A percentile compares a stretch with the other conserved stretches of the same genome.
These are phyloP conservation scores for Auriscalpium orientale DNA, from an alignment of 768 basidiomycete species.

Conservation along the genomic window DNA sequence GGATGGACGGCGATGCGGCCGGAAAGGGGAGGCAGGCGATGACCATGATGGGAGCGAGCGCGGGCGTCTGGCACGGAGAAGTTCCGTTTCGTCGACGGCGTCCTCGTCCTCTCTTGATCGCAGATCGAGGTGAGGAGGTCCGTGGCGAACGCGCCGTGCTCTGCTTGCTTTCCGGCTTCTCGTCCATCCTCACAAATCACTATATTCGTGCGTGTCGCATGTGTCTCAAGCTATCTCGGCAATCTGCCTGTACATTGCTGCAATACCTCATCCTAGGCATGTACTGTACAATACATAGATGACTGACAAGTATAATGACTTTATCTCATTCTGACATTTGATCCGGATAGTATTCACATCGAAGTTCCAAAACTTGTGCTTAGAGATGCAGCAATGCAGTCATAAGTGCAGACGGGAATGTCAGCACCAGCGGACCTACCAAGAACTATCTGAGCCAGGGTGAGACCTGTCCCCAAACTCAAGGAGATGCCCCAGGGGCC, in stretches of 20 bases:
- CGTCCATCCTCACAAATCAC: background rate
- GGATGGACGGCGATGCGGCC: slow-evolving; percentile 34
- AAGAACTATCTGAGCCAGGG: slow-evolving; percentile 24
- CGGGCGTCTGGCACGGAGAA: slow-evolving; percentile 1
- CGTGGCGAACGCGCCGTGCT: background rate
- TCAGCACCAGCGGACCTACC: slow-evolving; percentile 22
- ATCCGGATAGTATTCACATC: too few species aligned
- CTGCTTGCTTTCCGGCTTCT: background rate
- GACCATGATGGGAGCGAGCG: background rate
- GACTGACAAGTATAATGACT: too few species aligned
- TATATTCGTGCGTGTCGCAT: background rate
- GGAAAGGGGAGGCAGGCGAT: slow-evolving; percentile 22
- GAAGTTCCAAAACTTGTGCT: too few species aligned
- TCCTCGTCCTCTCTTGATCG: background rate
- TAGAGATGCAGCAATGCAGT: too few species aligned
- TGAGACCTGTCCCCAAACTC: slow-evolving; percentile 25
- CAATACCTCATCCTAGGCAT: too few species aligned
- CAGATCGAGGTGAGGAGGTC: too few species aligned
- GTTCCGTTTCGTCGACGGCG: slow-evolving; percentile 1
- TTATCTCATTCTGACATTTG: too few species aligned
- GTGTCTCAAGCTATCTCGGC: too few species aligned
- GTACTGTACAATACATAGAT: too few species aligned
- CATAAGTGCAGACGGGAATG: slow-evolving; percentile 10
- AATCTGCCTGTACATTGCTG: too few species aligned
- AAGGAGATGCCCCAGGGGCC: slow-evolving; percentile 33